phyloP scores from a whole-genome alignment of 2,329 filamentous ascomycete species.

The Alternaria alternata region DNA sequence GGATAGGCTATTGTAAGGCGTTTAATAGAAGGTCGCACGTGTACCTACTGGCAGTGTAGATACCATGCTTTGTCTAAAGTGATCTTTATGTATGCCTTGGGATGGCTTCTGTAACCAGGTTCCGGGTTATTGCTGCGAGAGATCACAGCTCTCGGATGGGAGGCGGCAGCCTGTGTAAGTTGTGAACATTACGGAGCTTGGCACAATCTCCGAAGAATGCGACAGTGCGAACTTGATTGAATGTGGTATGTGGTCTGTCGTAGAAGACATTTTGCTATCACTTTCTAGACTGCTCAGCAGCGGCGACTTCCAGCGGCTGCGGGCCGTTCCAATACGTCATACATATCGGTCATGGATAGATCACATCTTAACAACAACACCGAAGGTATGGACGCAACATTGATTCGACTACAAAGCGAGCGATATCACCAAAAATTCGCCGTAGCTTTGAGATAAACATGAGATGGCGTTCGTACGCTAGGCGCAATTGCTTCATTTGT shows the following conservation, averaged over 20 bases:
- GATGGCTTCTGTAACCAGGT: not conserved
- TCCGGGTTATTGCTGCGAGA: not conserved
- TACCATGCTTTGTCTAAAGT: not conserved
- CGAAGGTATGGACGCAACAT: not conserved
- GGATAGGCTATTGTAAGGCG: not conserved
- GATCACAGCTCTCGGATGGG: not conserved
- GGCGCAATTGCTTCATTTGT: slow-evolving; percentile 18
- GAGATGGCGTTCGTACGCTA: slow-evolving; percentile 13
- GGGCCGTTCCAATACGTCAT: not conserved
- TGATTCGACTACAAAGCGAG: not conserved
- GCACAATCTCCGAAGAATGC: not conserved
- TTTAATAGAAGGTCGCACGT: not conserved
- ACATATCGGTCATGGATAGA: not conserved
- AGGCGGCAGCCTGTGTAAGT: not conserved
- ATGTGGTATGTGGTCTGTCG: not conserved
- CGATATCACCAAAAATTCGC: slow-evolving; percentile 10
- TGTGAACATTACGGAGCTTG: not conserved
- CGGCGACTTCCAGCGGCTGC: not conserved
- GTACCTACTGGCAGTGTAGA: not conserved
- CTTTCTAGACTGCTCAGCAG: not conserved
- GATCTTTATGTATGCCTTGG: not conserved
- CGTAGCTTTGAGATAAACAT: not conserved
- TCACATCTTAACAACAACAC: not conserved
- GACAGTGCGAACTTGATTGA: not conserved
- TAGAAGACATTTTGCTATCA: not conserved